phyloP scores from a whole-genome alignment of 352 stramenopile species.

The Plasmopara halstedii region DNA sequence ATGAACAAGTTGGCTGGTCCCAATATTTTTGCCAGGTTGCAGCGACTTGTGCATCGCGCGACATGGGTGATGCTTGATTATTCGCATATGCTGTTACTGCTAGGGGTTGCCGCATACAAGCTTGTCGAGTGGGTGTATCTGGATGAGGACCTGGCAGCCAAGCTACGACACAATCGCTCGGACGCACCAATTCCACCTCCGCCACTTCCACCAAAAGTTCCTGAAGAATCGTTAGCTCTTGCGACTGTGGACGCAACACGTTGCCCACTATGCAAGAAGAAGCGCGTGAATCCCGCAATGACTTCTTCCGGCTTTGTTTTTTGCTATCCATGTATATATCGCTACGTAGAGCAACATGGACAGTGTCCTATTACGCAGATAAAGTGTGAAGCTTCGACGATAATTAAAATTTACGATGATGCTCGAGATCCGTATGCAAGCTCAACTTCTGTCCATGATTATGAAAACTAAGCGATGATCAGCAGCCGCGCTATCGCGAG shows the following conservation, averaged over 20 bases:
- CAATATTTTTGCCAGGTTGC: conserved; percentile 33
- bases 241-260: conserved; percentile 39
- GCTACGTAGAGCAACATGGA: conserved; percentile 57
- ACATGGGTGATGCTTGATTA: conserved; percentile 71
- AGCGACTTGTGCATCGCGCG: conserved; percentile 32
- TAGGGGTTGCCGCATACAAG: conserved; percentile 79
- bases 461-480: neutral
- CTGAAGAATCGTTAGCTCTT: conserved; percentile 38
- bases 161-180: conserved; percentile 41
- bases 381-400: conserved; percentile 46
- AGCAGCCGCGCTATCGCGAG: too few species aligned
- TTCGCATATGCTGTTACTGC: conserved; percentile 71
- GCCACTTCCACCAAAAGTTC: conserved; percentile 62
- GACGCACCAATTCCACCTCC: conserved; percentile 61
- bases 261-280: conserved; percentile 65
- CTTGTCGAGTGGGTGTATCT: conserved; percentile 87
- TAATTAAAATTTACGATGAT: conserved; percentile 84
- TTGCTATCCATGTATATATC: conserved; percentile 79
- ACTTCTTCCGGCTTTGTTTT: conserved; percentile 71
- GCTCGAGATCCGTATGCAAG: conserved; percentile 17
- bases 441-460: conserved; percentile 4
- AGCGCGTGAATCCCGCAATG: conserved; percentile 69
- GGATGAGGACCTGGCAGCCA: conserved; percentile 58
- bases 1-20: conserved; percentile 40
- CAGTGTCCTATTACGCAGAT: conserved; percentile 76